Evolutionary conservation across 805 yeast genomes (phyloP).

Genomic region (Saccharomycopsis sp.): DNA sequence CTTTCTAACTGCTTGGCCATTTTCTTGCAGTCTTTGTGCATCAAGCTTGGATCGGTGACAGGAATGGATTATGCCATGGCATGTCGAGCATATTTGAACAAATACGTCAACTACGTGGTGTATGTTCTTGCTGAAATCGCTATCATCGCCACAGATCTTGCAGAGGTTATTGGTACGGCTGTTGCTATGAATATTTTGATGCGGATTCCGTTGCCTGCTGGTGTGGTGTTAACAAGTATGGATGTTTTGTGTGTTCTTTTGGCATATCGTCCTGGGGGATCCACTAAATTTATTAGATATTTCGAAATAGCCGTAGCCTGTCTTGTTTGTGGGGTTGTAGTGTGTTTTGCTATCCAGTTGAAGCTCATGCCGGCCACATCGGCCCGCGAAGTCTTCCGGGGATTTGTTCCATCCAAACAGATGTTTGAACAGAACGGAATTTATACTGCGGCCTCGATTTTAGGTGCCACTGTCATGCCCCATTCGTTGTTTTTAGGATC

Average conservation of each 20-base stretch:
- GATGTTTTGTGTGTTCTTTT: conserved; percentile 77
- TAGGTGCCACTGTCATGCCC: conserved; percentile 95
- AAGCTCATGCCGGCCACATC: conserved; percentile 42
- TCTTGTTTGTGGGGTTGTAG: conserved; percentile 66
- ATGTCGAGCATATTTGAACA: conserved; percentile 66
- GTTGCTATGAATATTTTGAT: conserved; percentile 74
- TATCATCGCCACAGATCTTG: conserved; percentile 86
- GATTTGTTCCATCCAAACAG: conserved; percentile 32
- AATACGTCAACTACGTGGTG: conserved; percentile 53
- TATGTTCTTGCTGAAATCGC: conserved; percentile 84
- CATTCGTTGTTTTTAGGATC: conserved; percentile 82
- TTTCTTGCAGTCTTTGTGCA: conserved; percentile 73
- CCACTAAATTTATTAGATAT: conserved; percentile 61
- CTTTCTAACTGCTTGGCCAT: conserved; percentile 82
- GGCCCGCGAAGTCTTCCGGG: conserved; percentile 32
- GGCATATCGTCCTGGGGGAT: conserved; percentile 72
- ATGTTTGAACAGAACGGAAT: conserved; percentile 56
- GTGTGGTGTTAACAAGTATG: conserved; percentile 70
- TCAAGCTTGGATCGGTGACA: conserved; percentile 82
- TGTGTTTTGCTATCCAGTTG: conserved; percentile 73
- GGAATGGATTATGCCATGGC: conserved; percentile 85
- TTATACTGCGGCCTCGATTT: conserved; percentile 69
- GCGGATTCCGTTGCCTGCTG: conserved; percentile 66
- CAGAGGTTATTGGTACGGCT: conserved; percentile 93
- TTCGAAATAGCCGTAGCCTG: conserved; percentile 72